Conservation (phyloP, 306 rosid species). For the Cucurbita moschata region DNA sequence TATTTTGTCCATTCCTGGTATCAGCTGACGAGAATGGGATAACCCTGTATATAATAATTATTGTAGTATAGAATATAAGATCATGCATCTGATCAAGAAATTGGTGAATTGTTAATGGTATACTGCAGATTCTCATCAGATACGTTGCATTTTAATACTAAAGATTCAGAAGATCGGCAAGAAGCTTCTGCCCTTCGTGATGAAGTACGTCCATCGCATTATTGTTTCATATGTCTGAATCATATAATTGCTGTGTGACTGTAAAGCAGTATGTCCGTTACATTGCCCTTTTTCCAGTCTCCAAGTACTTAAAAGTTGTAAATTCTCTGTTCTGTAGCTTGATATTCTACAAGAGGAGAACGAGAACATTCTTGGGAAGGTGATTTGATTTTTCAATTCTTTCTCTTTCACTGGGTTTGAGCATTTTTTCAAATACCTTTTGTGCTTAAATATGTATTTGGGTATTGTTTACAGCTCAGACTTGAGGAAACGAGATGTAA, state of each 20-base stretch:
- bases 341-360: slow-evolving; percentile 87
- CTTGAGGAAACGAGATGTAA: slow-evolving; percentile 71
- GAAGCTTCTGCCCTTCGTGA: slow-evolving; percentile 69
- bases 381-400: slow-evolving; percentile 11
- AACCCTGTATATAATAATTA: neutral
- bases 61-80: neutral
- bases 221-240: slow-evolving; percentile 1
- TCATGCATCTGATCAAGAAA: neutral
- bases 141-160: slow-evolving; percentile 27
- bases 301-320: neutral
- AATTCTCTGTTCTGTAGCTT: slow-evolving; percentile 38
- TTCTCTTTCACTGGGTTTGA: neutral
- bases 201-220: slow-evolving; percentile 40
- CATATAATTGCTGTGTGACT: neutral
- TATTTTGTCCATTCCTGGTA: neutral
- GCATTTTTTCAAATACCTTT: slow-evolving; percentile 2
- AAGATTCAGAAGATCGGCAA: slow-evolving; percentile 48
- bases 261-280: neutral
- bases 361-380: slow-evolving; percentile 57
- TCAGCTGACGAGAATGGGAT: neutral
- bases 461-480: slow-evolving; percentile 52
- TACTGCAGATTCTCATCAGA: slow-evolving; percentile 54
- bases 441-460: slow-evolving; percentile 15
- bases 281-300: neutral
- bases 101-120: neutral